Conservation (phyloP, 768 basidiomycete genomes). For the Lenzites betulinus region DNA sequence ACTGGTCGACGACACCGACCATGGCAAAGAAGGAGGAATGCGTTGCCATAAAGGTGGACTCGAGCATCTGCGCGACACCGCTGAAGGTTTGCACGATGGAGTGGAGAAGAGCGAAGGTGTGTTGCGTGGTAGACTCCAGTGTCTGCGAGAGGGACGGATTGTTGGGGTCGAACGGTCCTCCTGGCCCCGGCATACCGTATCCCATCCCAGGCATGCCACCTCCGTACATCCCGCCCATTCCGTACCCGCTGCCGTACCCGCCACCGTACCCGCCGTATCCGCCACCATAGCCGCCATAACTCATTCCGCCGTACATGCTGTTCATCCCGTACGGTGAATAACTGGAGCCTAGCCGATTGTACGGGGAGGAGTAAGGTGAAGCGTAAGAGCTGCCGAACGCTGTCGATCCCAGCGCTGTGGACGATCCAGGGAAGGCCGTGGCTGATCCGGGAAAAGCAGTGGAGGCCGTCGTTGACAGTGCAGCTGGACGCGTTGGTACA, state of each 20-base stretch:
- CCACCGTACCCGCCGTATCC: constrained; percentile 42
- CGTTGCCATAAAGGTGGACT: constrained; percentile 96
- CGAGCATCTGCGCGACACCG: constrained; percentile 96
- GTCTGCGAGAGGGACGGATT: constrained; percentile 79
- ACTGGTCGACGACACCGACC: constrained; percentile 95
- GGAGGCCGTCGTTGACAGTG: constrained; percentile 37
- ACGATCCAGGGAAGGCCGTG: constrained; percentile 34
- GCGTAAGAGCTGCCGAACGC: constrained; percentile 32
- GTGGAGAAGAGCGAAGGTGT: constrained; percentile 91
- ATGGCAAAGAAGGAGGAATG: constrained; percentile 95
- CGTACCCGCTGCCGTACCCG: constrained; percentile 15
- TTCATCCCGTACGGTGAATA: constrained; percentile 46
- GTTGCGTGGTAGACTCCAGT: constrained; percentile 86
- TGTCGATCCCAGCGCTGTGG: constrained; percentile 23
- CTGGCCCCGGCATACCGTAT: constrained; percentile 43
- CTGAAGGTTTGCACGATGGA: constrained; percentile 94
- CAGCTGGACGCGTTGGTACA: constrained; percentile 65
- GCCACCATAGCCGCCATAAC: constrained; percentile 44
- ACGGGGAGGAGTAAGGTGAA: constrained; percentile 46
- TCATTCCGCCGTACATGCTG: constrained; percentile 42
- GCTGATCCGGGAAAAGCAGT: constrained; percentile 36
- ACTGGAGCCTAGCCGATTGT: constrained; percentile 45
- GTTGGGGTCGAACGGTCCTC: constrained; percentile 47
- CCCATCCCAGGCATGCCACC: constrained; percentile 47
- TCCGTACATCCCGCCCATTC: constrained; percentile 32